A percentile compares a stretch with the other conserved stretches of the same genome.
Evolutionary conservation across 2,329 filamentous ascomycete genomes (phyloP).

Genomic region (Pochonia chlamydosporia): DNA sequence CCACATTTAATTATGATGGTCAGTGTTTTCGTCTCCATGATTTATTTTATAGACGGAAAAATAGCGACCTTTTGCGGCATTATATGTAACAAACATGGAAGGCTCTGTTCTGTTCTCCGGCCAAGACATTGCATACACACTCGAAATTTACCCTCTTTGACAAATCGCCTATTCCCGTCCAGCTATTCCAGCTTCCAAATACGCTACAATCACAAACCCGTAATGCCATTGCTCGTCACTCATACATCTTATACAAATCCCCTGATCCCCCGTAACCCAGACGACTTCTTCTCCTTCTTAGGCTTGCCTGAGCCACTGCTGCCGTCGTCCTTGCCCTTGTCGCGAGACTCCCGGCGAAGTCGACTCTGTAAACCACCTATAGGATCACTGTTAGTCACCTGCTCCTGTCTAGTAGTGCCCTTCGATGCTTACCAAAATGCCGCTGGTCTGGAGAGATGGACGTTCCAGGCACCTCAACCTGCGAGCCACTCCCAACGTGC

Average conservation of each 20-base stretch:
- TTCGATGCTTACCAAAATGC: constrained; percentile 34
- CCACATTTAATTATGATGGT: too few species aligned
- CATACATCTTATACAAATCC: constrained; percentile 24
- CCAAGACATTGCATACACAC: too few species aligned
- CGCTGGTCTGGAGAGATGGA: constrained; percentile 33
- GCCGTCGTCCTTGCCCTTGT: constrained; percentile 38
- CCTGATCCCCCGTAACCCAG: constrained; percentile 35
- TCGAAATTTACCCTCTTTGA: too few species aligned
- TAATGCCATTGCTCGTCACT: background rate
- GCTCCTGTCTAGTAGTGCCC: constrained; percentile 8
- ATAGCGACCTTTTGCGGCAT: too few species aligned
- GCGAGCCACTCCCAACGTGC: background rate
- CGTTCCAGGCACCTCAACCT: constrained; percentile 8
- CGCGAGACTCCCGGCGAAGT: constrained; percentile 42
- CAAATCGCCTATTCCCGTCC: too few species aligned
- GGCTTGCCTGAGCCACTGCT: constrained; percentile 19
- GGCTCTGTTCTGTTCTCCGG: too few species aligned
- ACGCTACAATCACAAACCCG: too few species aligned
- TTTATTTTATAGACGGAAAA: too few species aligned
- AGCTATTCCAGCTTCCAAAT: too few species aligned
- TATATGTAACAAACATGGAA: too few species aligned
- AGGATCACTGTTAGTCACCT: constrained; percentile 15
- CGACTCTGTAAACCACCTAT: constrained; percentile 43
- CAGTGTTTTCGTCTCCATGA: too few species aligned
- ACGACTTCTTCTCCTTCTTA: constrained; percentile 31